Evolutionary conservation across 331 rosid genomes (phyloP).

Genomic region (Malus hybrid): DNA sequence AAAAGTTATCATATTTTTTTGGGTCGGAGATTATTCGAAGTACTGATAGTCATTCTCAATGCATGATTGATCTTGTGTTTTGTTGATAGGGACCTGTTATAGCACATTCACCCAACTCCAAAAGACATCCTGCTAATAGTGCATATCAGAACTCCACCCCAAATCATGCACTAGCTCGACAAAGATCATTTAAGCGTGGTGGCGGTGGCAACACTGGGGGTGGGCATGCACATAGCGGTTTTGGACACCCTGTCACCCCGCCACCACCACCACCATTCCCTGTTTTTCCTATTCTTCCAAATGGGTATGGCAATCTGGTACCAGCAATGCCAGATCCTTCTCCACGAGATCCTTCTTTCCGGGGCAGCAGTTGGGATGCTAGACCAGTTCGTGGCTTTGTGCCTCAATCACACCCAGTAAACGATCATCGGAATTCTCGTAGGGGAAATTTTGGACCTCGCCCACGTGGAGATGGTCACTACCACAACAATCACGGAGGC

Average conservation of each 20-base stretch:
- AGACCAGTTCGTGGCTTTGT: constrained; percentile 42
- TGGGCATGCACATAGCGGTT: constrained; percentile 35
- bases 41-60: background rate
- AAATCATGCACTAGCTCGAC: constrained; percentile 43
- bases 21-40: background rate
- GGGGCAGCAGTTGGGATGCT: constrained; percentile 43
- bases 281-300: constrained; percentile 32
- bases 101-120: constrained; percentile 31
- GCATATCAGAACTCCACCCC: constrained; percentile 33
- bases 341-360: constrained; percentile 41
- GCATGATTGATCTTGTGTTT: constrained; percentile 17
- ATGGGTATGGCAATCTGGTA: constrained; percentile 33
- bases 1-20: background rate
- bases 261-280: constrained; percentile 60
- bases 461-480: constrained; percentile 46
- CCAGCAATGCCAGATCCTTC: constrained; percentile 42
- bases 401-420: constrained; percentile 20
- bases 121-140: constrained; percentile 28
- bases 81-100: constrained; percentile 43
- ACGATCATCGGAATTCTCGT: constrained; percentile 41
- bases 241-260: constrained; percentile 26
- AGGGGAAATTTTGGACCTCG: constrained; percentile 51
- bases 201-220: constrained; percentile 37
- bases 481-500: constrained; percentile 44
- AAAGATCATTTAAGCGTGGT: constrained; percentile 41